These are phyloP conservation scores for Penicillium sp. DNA, from an alignment of 2,329 filamentous ascomycete species.

Conservation along the genomic window DNA sequence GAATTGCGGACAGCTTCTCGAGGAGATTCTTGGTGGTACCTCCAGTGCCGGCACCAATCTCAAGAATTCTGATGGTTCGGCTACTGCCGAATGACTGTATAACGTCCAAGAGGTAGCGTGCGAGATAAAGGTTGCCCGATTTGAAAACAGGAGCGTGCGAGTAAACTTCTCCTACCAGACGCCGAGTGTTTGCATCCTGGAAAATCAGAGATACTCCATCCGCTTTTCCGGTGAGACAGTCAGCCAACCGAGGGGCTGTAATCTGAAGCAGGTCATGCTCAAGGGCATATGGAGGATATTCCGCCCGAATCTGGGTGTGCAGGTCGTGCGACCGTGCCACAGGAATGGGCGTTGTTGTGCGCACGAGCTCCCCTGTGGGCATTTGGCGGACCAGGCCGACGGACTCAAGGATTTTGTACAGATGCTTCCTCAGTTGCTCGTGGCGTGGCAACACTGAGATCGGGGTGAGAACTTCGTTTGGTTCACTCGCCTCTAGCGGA, in stretches of 20 bases:
- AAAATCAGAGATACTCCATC: constrained; percentile 47
- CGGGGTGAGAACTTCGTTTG: not conserved
- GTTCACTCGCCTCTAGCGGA: not conserved
- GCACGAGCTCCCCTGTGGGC: not conserved
- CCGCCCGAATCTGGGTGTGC: constrained; percentile 16
- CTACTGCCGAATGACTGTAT: constrained; percentile 16
- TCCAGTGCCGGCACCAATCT: constrained; percentile 33
- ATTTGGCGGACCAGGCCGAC: not conserved
- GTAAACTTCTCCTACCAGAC: constrained; percentile 42
- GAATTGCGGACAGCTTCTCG: constrained; percentile 19
- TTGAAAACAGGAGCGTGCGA: constrained; percentile 28
- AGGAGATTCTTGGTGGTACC: constrained; percentile 34
- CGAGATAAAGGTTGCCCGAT: not conserved
- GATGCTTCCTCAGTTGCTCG: not conserved
- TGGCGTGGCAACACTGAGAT: not conserved
- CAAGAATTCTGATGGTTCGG: constrained; percentile 30
- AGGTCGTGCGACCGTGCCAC: not conserved
- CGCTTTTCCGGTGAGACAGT: constrained; percentile 39
- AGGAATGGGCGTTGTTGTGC: not conserved
- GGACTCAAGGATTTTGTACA: constrained; percentile 1
- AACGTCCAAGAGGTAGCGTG: not conserved
- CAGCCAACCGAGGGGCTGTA: constrained; percentile 39
- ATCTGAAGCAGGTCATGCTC: constrained; percentile 36
- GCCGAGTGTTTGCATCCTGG: constrained; percentile 24
- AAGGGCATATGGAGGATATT: constrained; percentile 35